Percentiles rank a stretch among this genome's conserved stretches.
phyloP scores from a whole-genome alignment of 148 eudicot species.

The Rheum nobile region DNA sequence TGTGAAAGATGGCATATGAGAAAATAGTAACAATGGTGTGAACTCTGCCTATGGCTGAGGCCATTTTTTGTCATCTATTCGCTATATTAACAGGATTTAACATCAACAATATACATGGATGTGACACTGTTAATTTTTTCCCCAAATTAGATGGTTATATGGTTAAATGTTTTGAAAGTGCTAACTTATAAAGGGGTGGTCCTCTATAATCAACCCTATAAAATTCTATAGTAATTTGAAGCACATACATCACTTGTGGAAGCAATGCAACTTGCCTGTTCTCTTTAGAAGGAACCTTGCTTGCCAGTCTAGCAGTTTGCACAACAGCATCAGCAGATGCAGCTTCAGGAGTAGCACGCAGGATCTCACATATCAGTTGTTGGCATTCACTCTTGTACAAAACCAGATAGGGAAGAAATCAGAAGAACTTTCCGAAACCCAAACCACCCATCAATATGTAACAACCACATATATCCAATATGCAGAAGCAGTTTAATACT shows the following conservation, averaged over 20 bases:
- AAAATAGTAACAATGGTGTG: background rate
- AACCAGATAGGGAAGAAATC: background rate
- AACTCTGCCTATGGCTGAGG: background rate
- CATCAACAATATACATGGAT: background rate
- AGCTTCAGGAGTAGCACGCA: constrained; percentile 98
- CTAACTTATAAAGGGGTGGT: background rate
- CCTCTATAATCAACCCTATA: background rate
- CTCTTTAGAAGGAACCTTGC: constrained; percentile 69
- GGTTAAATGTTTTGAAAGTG: background rate
- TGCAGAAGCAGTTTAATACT: background rate
- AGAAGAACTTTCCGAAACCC: background rate
- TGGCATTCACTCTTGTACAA: constrained; percentile 87
- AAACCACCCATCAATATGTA: background rate
- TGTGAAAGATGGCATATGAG: background rate
- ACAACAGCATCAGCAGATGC: constrained; percentile 94
- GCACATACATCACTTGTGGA: background rate
- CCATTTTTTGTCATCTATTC: background rate
- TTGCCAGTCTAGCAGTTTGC: constrained; percentile 94
- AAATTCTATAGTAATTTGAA: background rate
- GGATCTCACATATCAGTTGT: constrained; percentile 93
- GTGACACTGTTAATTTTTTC: background rate
- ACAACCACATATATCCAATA: background rate
- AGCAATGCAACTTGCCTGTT: constrained; percentile 50
- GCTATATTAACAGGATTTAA: background rate
- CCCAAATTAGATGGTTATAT: background rate